Evolutionary conservation across 306 rosid species (phyloP).

Genomic region (Acacia melanoxylon): DNA sequence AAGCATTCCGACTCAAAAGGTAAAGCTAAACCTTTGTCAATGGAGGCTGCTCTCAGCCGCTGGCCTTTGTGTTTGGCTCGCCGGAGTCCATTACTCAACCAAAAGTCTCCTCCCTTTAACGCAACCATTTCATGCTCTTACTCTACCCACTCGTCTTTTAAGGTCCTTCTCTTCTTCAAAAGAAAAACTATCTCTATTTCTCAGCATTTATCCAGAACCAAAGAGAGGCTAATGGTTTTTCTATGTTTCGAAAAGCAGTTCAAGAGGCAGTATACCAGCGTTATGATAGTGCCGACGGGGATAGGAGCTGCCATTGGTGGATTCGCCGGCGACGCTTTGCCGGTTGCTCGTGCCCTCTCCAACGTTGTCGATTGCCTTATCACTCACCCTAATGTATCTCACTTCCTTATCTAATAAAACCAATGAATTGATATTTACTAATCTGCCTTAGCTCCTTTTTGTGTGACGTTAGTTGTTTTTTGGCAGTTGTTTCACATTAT

Average conservation of each 20-base stretch:
- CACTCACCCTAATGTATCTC: conserved; percentile 74
- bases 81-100: conserved; percentile 1
- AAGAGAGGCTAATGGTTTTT: neutral
- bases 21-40: too few species aligned
- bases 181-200: neutral
- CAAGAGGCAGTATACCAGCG: conserved; percentile 71
- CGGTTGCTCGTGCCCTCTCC: conserved; percentile 79
- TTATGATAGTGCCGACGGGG: conserved; percentile 76
- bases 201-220: neutral
- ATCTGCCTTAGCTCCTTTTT: neutral
- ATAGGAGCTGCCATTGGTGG: conserved; percentile 55
- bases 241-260: conserved; percentile 42
- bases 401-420: conserved; percentile 11
- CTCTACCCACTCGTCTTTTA: conserved; percentile 25
- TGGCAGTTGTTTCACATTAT: neutral
- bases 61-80: too few species aligned
- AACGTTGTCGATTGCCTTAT: conserved; percentile 83
- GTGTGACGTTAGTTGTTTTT: neutral
- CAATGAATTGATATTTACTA: neutral
- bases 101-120: conserved; percentile 22
- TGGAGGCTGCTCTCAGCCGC: too few species aligned
- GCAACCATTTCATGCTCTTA: conserved; percentile 42
- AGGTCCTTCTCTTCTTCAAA: neutral
- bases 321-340: conserved; percentile 82
- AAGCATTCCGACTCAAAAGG: too few species aligned